Base-by-base conservation (phyloP, 2,329 filamentous ascomycete genomes). In the Teratosphaeria nubilosa region DNA sequence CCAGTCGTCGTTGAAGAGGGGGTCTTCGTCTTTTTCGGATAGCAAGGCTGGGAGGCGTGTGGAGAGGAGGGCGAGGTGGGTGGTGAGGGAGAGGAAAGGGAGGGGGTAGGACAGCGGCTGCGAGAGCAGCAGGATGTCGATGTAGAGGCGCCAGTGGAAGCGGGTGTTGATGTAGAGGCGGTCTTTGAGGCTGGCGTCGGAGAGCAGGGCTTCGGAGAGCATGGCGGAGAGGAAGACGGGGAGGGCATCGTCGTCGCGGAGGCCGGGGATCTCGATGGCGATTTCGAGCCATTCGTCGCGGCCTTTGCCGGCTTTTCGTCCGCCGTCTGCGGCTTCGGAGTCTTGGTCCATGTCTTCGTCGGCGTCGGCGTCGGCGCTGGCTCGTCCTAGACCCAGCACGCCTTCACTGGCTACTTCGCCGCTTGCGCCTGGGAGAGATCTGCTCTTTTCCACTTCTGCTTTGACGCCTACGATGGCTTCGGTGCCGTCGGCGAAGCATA, bases 1-100 rank as follows among this genome's bases (percentile, higher is more conserved):
- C 94, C 94, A 99, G 76, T 99, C 94, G 75, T 99, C 94, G 76
- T 96, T 88, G 75, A 99, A 99, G 70, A 96, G 86, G 13, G 94
- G 94, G 67, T 99, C 94, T 76, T 99, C 94, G 75, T 97, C 92
- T 59, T 84, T 83, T 73, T 95, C 88, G 1, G 91, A 96, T 71
- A 90, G 90, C 55, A 96, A 80, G 27, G 85, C 82, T 7, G 94
- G 94, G 2, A 97, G 80, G 63, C 88, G 86, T 6, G 94, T 92
- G 31, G 89, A 86, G 62, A 96, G 85, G 53, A 99, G 87, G 2
- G 94, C 94, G 60, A 99, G 86, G 72, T 99, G 91, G 53, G 90
- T 92, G 22, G 94, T 95, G 59, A 97, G 82, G 32, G 91, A 96
- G 50, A 99, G 85, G 11, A 99, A 82, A 1, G 92, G 92, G 7